Evolutionary conservation across 2,329 filamentous ascomycete species (phyloP), one percentile per base, ranked within the genome.

Genomic region (Microcera coccophila): DNA sequence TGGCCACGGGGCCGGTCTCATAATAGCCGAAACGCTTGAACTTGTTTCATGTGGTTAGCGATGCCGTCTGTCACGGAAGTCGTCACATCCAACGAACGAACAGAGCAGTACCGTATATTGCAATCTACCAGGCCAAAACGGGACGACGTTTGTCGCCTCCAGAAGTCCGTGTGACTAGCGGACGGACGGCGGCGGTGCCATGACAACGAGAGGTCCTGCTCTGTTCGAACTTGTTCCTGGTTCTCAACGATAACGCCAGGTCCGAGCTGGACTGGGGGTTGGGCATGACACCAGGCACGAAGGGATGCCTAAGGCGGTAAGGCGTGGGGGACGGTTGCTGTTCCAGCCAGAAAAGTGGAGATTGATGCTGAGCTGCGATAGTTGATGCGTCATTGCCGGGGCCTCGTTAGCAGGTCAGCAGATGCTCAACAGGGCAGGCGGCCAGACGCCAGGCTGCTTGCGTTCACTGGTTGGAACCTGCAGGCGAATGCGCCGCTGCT

Each of bases 321-420:
- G 48, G 57, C 37, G 42, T 44, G 39, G 46, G 21, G 36, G 18
- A 36, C 46, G 50, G 57, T 59, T 60, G 57, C 57, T 46, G 52
- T 44, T 50, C 47, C 50, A 57, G 41, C 45, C 28, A 39, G 24
- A 42, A 44, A 52, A 48, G 42, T 36, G 46, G 39, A 38, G 29
- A 7, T n/a, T n/a, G 29, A 5, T 32, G n/a, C 11, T 19, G 16
- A n/a, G 10, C 15, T 11, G n/a, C 33, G 33, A 35, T 17, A n/a
- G n/a, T 46, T 58, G 52, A 52, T 59, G 57, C 57, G 57, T 59
- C 55, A 59, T 59, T 53, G 50, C 50, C 33, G 44, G n/a, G n/a
- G 51, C 34, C 44, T 35, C 54, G 55, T 58, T 55, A 58, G 55
- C 57, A 52, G 55, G 52, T 37, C 53, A 49, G 37, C 36, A 38